phyloP scores from a whole-genome alignment of 495 filamentous ascomycete species.

The Tuber microsphaerosporum region DNA sequence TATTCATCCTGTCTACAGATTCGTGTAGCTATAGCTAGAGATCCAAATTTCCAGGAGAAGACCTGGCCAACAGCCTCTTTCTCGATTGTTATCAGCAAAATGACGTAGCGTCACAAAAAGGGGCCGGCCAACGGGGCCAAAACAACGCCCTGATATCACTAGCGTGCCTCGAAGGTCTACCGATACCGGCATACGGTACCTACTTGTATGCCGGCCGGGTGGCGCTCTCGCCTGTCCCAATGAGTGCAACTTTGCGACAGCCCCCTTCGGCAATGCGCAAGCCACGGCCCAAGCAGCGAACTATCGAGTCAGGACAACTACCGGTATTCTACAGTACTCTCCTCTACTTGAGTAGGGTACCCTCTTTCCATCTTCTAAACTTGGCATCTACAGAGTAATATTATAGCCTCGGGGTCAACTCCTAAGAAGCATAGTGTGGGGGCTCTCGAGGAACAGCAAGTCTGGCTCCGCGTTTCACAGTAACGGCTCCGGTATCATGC shows the following conservation, averaged over 20 bases:
- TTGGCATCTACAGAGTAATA: neutral
- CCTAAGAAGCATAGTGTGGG: neutral
- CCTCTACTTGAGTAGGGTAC: neutral
- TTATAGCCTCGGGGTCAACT: neutral
- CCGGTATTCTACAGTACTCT: neutral
- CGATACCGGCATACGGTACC: neutral
- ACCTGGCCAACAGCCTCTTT: neutral
- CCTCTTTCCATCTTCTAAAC: neutral
- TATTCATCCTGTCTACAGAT: neutral
- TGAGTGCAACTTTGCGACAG: neutral
- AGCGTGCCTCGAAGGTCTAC: neutral
- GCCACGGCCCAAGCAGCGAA: neutral
- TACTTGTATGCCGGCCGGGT: neutral
- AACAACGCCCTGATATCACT: neutral
- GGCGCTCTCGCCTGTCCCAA: neutral
- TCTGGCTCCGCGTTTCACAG: neutral
- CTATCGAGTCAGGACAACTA: neutral
- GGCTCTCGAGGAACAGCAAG: neutral
- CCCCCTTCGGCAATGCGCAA: neutral
- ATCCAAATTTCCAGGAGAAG: neutral
- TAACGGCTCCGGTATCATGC: neutral
- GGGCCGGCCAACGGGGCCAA: neutral
- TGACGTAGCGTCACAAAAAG: neutral
- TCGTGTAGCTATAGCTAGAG: neutral
- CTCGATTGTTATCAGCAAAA: neutral